Conservation (phyloP, 1,139 yeast genomes). For the Debaryomyces udenii region DNA sequence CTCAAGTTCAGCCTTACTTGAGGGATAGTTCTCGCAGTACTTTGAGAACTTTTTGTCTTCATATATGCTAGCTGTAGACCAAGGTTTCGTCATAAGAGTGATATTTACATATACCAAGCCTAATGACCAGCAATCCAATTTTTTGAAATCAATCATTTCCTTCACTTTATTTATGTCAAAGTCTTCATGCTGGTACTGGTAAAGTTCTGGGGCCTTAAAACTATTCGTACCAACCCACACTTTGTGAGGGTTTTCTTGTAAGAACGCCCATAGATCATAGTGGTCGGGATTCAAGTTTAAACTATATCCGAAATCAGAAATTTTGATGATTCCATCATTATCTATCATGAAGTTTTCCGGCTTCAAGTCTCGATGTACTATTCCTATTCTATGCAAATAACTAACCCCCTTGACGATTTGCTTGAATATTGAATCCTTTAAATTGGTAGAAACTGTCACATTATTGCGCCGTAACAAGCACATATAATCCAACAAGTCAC, state of each 20-base stretch:
- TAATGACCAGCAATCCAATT: constrained; percentile 54
- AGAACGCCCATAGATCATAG: constrained; percentile 17
- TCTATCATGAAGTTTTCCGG: constrained; percentile 58
- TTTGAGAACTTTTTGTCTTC: constrained; percentile 28
- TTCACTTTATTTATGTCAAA: constrained; percentile 13
- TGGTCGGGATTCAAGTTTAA: constrained; percentile 29
- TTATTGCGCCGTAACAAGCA: constrained; percentile 39
- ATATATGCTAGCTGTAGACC: constrained; percentile 40
- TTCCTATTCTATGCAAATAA: constrained; percentile 43
- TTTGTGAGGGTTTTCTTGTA: constrained; percentile 25
- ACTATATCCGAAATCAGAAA: constrained; percentile 58
- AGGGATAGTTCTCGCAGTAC: constrained; percentile 28
- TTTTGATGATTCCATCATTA: constrained; percentile 44
- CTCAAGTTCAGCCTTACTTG: constrained; percentile 19
- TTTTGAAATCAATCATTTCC: constrained; percentile 26
- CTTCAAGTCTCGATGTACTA: constrained; percentile 57
- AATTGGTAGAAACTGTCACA: constrained; percentile 30
- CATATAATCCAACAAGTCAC: constrained; percentile 50
- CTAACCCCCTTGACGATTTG: constrained; percentile 51
- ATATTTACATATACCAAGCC: constrained; percentile 54
- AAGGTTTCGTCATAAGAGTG: constrained; percentile 48
- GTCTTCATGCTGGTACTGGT: constrained; percentile 27
- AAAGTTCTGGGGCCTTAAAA: constrained; percentile 60
- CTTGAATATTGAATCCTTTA: constrained; percentile 51
- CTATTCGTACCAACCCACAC: constrained; percentile 53